Base-by-base conservation (phyloP, 139 green algal species). In the Picochlorum costavermella region DNA sequence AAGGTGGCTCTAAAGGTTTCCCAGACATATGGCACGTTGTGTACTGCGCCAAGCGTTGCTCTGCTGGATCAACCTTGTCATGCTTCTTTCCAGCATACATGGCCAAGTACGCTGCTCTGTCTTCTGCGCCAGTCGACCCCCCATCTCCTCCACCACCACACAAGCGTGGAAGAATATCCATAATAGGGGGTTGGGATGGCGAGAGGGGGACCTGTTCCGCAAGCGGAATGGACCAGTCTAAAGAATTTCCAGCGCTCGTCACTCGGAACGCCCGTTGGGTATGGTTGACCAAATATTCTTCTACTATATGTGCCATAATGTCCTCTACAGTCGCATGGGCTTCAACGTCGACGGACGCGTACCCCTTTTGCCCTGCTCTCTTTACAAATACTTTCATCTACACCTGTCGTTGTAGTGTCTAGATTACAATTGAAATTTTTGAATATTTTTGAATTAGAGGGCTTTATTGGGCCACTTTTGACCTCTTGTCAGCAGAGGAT, bases 111-210 rank as follows among this genome's bases (percentile, higher is more conserved):
- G 77, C 84, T 13, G 74, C 81, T 3, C 90, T 71, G 5, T 79
- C 90, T 76, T 96, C 90, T 16, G 90, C 88, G 0, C 90, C 88
- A 0, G 90, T 96, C 5, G 86, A 88, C 26, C 90, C 90, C 14
- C 90, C 90, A 79, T 96, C 90, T 31, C 88, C 90, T 56, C 88
- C 88, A 13, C 83, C 86, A 44, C 88, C 88, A 2, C 44, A 68
- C 51, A 90, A 60, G 4, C 79, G 63, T 31, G 62, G 63, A 36
- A 80, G 51, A 16, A 76, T 31, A n/a, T 83, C 60, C 13, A 84
- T 23, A 8, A 20, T 9, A 53, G 46, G 16, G 33, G 33, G 11
- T 40, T 40, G 33, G 1, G 33, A 40, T 8, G 5, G 33, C 11
- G 2, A 12, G 17, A 20, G 56, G 16, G 20, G 6, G 0, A 20